Base-by-base conservation (phyloP, 2,329 filamentous ascomycete species). In the Knoxdaviesia capensis region DNA sequence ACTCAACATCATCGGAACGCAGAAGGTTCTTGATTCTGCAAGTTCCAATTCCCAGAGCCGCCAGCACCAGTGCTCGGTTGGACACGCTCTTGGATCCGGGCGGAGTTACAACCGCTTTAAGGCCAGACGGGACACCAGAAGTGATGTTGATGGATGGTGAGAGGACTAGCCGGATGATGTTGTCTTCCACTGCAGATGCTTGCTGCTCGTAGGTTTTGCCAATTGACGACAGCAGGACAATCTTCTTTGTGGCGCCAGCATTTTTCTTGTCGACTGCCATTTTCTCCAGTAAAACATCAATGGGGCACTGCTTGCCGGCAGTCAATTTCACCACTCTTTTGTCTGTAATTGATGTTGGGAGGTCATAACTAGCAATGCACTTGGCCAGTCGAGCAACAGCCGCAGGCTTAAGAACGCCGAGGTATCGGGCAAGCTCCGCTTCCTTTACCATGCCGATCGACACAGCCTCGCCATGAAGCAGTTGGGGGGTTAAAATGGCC, bases 201-300 rank as follows among this genome's bases (percentile, higher is more conserved):
- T 80, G 82, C 43, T 76, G 80, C 61, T 98, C 90, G 53, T 88
- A 63, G 1, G 86, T 92, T 52, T 79, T 75, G 44, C 90, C 90
- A 54, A 98, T 93, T 8, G 81, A 81, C 1, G 86, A 87, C 7
- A 98, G 68, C 6, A 98, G 71, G 6, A 94, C 88, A 48, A 98
- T 81, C 62, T 94, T 96, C 68, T 98, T 98, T 59, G 88, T 86
- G 45, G 74, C 74, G 2, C 90, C 90, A 38, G 93, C 82, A 49
- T 98, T 98, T 67, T 98, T 98, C 71, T 98, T 98, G 62, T 98
- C 90, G 6, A 98, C 80, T 1, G 81, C 86, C 90, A 98, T 98
- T 56, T 93, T 93, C 49, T 80, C 71, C 44, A 98, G 69, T 41
- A 98, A 61, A 34, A 81, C 71, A 50, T 94, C 83, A 3, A 94